phyloP scores from a whole-genome alignment of 179 eudicot species.

The Nepenthes alata region DNA sequence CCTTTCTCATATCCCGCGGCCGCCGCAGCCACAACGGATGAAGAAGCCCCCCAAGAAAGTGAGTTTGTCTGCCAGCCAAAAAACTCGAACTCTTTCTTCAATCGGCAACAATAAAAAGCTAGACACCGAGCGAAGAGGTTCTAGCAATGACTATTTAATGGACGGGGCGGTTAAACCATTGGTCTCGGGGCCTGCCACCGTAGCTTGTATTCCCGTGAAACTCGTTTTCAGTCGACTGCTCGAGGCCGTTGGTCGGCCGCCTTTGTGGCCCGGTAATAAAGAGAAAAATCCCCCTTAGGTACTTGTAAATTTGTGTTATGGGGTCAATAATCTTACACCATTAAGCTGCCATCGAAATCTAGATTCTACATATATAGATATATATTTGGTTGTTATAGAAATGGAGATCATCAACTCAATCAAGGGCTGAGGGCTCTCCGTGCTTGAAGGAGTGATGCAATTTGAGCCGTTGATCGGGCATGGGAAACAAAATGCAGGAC shows the following conservation, averaged over 20 bases:
- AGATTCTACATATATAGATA: no score
- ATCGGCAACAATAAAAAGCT: slow-evolving; percentile 35
- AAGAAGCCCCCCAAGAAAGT: slow-evolving; percentile 38
- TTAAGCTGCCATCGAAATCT: background rate
- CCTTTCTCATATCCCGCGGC: slow-evolving; percentile 13
- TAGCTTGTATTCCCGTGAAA: slow-evolving; percentile 84
- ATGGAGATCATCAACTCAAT: no score
- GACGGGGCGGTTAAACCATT: slow-evolving; percentile 42
- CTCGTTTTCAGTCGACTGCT: slow-evolving; percentile 78
- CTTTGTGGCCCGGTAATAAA: slow-evolving; percentile 32
- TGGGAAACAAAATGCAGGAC: background rate
- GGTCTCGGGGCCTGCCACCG: slow-evolving; percentile 35
- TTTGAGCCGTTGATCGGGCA: no score
- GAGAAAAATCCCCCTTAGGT: slow-evolving; percentile 23
- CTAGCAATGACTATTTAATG: slow-evolving; percentile 11
- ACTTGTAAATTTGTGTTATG: slow-evolving; percentile 32
- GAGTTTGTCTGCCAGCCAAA: slow-evolving; percentile 38
- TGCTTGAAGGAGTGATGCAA: no score
- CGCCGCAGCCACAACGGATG: slow-evolving; percentile 13
- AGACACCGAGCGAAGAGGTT: slow-evolving; percentile 14
- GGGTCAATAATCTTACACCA: slow-evolving; percentile 26
- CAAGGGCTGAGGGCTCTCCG: no score
- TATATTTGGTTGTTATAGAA: no score
- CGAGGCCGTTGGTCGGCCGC: slow-evolving; percentile 54
- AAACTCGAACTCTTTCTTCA: slow-evolving; percentile 54